phyloP scores from a whole-genome alignment of 2,329 filamentous ascomycete genomes.

The Calonectria pseudoturangicola region DNA sequence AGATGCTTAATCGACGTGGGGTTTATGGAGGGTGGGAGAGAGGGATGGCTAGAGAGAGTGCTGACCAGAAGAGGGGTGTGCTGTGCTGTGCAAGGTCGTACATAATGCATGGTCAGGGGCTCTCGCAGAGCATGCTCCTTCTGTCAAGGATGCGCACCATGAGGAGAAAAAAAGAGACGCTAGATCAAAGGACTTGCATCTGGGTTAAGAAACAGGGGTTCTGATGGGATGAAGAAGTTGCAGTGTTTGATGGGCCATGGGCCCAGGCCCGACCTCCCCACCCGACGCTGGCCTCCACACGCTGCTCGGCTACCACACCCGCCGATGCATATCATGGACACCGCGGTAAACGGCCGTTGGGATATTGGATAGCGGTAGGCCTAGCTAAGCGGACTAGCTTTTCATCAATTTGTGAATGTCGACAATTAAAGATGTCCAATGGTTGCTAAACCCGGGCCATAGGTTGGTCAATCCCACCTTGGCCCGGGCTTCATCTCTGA shows the following conservation, averaged over 20 bases:
- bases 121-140: constrained; percentile 48
- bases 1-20: constrained; percentile 27
- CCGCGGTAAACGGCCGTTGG: constrained; percentile 1
- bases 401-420: constrained; percentile 1
- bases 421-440: not conserved
- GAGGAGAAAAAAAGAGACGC: not conserved
- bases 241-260: constrained; percentile 8
- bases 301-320: constrained; percentile 6
- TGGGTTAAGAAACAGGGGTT: constrained; percentile 12
- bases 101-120: constrained; percentile 29
- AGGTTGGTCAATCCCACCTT: constrained; percentile 8
- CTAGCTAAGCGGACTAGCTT: not conserved
- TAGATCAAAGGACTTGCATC: constrained; percentile 18
- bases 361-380: not conserved
- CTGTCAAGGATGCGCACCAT: constrained; percentile 34
- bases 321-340: constrained; percentile 4
- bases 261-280: constrained; percentile 4
- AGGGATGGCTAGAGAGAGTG: constrained; percentile 22
- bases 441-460: not conserved
- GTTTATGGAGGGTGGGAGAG: not conserved
- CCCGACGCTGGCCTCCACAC: constrained; percentile 25
- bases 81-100: not conserved
- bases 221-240: constrained; percentile 22
- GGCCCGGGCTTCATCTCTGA: constrained; percentile 17
- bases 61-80: constrained; percentile 19